A percentile compares a stretch with the other conserved stretches of the same genome.
Conservation (phyloP, 2,329 filamentous ascomycete species). For the Paecilomyces fulvus region DNA sequence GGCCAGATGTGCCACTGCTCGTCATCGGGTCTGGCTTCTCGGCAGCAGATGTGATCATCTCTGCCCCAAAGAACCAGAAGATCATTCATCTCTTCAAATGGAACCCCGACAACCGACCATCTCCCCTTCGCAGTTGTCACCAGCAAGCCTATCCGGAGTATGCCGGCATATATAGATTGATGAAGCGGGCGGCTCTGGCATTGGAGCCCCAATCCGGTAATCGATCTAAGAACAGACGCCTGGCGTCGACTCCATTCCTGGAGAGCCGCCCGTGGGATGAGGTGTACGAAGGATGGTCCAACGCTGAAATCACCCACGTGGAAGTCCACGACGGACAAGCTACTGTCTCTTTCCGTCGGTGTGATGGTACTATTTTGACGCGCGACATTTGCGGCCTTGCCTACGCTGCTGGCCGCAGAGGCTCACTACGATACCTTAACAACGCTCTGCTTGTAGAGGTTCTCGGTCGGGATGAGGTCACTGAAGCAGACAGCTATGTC, state of each 20-base stretch:
- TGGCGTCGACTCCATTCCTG: slow-evolving; percentile 39
- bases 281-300: slow-evolving; percentile 48
- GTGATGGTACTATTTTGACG: slow-evolving; percentile 36
- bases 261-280: slow-evolving; percentile 41
- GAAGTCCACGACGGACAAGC: slow-evolving; percentile 23
- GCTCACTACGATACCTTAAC: slow-evolving; percentile 45
- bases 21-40: slow-evolving; percentile 56
- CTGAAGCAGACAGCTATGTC: slow-evolving; percentile 26
- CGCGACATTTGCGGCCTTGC: slow-evolving; percentile 42
- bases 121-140: slow-evolving; percentile 51
- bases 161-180: slow-evolving; percentile 50
- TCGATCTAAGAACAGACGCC: slow-evolving; percentile 19
- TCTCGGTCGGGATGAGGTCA: slow-evolving; percentile 18
- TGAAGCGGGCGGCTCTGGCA: slow-evolving; percentile 44
- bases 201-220: slow-evolving; percentile 11
- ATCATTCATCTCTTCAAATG: slow-evolving; percentile 55
- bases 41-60: slow-evolving; percentile 53
- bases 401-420: slow-evolving; percentile 50
- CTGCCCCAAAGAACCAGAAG: slow-evolving; percentile 40
- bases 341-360: slow-evolving; percentile 35
- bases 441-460: slow-evolving; percentile 40
- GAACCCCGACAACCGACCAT: slow-evolving; percentile 47
- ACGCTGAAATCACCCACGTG: slow-evolving; percentile 40
- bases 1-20: slow-evolving; percentile 36
- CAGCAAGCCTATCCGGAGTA: slow-evolving; percentile 56